Percentiles rank a stretch among this genome's conserved stretches.
Conservation (phyloP, 176 grass and related monocot species). For the Guadua angustifolia region DNA sequence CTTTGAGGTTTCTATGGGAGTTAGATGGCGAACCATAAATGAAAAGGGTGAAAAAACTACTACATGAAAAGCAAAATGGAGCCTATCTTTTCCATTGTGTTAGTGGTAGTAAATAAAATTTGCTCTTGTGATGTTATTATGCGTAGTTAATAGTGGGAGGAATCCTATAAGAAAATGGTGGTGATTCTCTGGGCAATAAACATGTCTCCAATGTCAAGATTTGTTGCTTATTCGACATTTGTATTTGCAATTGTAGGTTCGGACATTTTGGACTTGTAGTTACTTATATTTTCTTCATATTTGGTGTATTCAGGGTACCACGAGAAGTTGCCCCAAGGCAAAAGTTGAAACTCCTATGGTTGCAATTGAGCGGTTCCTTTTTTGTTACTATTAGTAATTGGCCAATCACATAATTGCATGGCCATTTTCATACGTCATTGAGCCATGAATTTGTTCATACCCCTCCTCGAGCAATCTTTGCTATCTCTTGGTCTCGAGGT, state of each 20-base stretch:
- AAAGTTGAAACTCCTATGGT: conserved; percentile 53
- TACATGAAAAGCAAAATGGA: too few species aligned
- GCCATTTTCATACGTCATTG: neutral
- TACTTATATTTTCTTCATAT: conserved; percentile 19
- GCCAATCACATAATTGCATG: too few species aligned
- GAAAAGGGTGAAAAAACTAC: too few species aligned
- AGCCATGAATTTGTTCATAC: conserved; percentile 10
- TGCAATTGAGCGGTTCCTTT: conserved; percentile 60
- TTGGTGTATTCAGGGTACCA: conserved; percentile 61
- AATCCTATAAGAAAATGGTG: neutral
- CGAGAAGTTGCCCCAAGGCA: conserved; percentile 66
- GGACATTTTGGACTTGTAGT: neutral
- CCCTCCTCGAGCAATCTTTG: conserved; percentile 24
- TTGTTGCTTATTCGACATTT: conserved; percentile 16
- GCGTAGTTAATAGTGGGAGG: neutral
- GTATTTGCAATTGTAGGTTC: too few species aligned
- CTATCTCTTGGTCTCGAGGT: conserved; percentile 17
- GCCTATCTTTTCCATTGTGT: neutral
- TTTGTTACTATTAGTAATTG: neutral
- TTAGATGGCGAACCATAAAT: too few species aligned
- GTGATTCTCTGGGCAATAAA: neutral
- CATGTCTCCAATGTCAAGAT: conserved; percentile 6
- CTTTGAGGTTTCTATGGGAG: too few species aligned
- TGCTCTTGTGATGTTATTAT: conserved; percentile 18
- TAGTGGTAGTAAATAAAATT: conserved; percentile 13